A percentile compares a stretch with the other conserved stretches of the same genome.
Evolutionary conservation across 805 yeast species (phyloP).

Genomic region (Candida maesae): DNA sequence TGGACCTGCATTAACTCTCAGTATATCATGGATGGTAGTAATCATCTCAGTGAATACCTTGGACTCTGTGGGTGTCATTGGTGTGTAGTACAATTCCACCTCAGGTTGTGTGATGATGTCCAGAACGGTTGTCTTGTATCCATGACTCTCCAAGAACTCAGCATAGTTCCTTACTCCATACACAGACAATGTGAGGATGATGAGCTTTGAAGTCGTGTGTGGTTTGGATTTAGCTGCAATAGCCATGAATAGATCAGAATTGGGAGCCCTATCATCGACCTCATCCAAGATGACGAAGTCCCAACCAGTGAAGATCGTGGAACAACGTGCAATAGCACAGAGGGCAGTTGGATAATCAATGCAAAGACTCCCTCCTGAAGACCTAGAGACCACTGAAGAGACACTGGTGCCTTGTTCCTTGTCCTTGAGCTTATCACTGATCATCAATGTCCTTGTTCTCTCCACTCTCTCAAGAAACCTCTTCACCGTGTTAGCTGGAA

Average conservation of each 20-base stretch:
- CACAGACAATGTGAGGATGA: conserved; percentile 10
- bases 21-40: neutral
- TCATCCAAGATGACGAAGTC: conserved; percentile 13
- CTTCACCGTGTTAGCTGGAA: neutral
- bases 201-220: neutral
- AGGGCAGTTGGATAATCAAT: neutral
- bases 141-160: neutral
- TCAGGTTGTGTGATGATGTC: conserved; percentile 2
- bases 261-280: conserved; percentile 10
- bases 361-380: neutral
- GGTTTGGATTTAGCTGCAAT: neutral
- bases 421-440: neutral
- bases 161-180: no score
- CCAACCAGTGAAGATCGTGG: neutral
- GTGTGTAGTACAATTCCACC: conserved; percentile 5
- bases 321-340: neutral
- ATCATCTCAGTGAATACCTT: conserved; percentile 4
- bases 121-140: neutral
- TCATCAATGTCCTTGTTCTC: neutral
- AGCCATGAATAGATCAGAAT: conserved; percentile 12
- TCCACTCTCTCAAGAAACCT: neutral
- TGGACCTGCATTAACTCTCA: conserved; percentile 2
- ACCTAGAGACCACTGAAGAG: neutral
- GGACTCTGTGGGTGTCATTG: neutral
- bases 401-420: no score